These are phyloP conservation scores for Pestalotiopsis sp. DNA, from an alignment of 2,329 filamentous ascomycete species.

Conservation along the genomic window DNA sequence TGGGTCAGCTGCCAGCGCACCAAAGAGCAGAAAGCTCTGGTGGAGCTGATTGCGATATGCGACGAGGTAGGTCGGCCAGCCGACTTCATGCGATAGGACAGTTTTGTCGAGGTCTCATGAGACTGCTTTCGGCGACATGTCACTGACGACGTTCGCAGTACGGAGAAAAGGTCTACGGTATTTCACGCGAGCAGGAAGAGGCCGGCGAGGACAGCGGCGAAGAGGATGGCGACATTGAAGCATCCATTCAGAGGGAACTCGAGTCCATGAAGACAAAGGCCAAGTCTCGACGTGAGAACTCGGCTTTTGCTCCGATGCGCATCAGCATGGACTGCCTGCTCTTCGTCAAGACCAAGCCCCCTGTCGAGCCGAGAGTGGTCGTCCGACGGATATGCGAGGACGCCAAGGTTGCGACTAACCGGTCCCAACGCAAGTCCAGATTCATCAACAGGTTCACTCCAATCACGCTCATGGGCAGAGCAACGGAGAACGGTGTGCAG, in stretches of 20 bases:
- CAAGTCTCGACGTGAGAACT: slow-evolving; percentile 43
- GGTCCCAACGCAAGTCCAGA: slow-evolving; percentile 48
- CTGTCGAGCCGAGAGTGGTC: slow-evolving; percentile 59
- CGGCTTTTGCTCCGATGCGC: slow-evolving; percentile 55
- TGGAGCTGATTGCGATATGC: slow-evolving; percentile 68
- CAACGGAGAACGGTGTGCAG: slow-evolving; percentile 69
- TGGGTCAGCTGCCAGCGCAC: slow-evolving; percentile 78
- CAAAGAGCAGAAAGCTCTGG: slow-evolving; percentile 70
- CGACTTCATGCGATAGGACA: not conserved
- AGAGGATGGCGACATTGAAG: slow-evolving; percentile 68
- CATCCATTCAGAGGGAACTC: slow-evolving; percentile 73
- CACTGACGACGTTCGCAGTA: slow-evolving; percentile 51
- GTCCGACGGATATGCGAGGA: slow-evolving; percentile 59
- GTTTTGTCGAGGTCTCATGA: slow-evolving; percentile 7
- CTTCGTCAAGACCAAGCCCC: slow-evolving; percentile 59
- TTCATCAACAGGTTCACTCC: slow-evolving; percentile 65
- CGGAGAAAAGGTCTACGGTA: slow-evolving; percentile 62
- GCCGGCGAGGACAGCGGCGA: slow-evolving; percentile 42
- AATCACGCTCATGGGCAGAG: slow-evolving; percentile 56
- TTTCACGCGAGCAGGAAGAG: slow-evolving; percentile 36
- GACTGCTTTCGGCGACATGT: slow-evolving; percentile 9
- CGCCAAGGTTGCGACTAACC: slow-evolving; percentile 44
- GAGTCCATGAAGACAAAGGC: slow-evolving; percentile 54
- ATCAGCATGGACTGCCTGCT: slow-evolving; percentile 64
- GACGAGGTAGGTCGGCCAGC: slow-evolving; percentile 55